Evolutionary conservation across 2,329 filamentous ascomycete species (phyloP), one percentile per base, ranked within the genome.

Genomic region (Purpureocillium takamizusanense): DNA sequence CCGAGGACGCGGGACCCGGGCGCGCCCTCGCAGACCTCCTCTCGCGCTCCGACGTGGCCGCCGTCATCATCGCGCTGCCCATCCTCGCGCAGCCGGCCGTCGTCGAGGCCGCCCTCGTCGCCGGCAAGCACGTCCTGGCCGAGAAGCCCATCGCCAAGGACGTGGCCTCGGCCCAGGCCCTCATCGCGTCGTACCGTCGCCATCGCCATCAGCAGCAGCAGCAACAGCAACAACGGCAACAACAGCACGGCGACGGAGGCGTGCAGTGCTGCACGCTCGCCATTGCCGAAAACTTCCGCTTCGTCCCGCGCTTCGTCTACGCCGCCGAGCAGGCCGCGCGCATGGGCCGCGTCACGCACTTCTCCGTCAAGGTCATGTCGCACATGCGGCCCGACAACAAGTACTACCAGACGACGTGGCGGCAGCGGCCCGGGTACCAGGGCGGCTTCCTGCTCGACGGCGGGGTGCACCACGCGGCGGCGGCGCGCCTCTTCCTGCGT

Each of bases 361-460:
- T 83, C 55, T 54, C 55, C 33, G 59, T 64, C 23, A 51, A 56
- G 18, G 37, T 65, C 27, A 53, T 62, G 39, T 53, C 45, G 12
- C 54, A 60, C 46, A 58, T 69, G 52, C 41, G 51, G 31, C 35
- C 46, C 40, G 50, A 52, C 38, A 54, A 66, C 50, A 67, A 68
- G 53, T 76, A 69, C 52, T 69, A 65, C 46, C 62, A 68, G 35
- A 76, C 72, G 3, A 46, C 61, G 18, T 76, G 83, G 85, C 76
- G 85, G 39, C 81, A 81, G 56, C 70, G 63, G 39, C 83, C 84
- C 1, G 67, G 73, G 37, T 75, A 86, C 53, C 83, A 87, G 58
- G 85, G 84, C 39, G 84, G 85, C 0, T 88, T 87, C 54, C 56
- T 88, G 39, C 72, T 89, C 2, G 84, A 89, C 51, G 82, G 76